Percentiles rank a stretch among this genome's conserved stretches.
phyloP scores from a whole-genome alignment of 257 asterid species.

The Penstemon barbatus region DNA sequence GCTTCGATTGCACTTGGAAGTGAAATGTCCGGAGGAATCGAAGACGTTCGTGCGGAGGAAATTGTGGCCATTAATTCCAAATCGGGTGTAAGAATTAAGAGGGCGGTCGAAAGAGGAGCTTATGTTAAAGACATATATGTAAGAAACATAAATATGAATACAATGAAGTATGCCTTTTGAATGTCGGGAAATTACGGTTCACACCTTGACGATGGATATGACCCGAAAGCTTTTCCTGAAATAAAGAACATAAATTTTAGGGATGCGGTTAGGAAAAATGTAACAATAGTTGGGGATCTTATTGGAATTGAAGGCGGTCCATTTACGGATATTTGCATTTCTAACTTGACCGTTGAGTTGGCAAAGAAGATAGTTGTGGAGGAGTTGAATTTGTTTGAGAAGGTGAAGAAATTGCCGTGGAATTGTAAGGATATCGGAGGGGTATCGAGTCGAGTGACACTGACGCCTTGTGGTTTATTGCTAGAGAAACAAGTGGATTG shows the following conservation, averaged over 20 bases:
- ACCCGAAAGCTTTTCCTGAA: conserved; percentile 60
- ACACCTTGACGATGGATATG: conserved; percentile 51
- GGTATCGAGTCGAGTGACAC: conserved; percentile 46
- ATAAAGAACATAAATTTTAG: conserved; percentile 45
- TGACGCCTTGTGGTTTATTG: conserved; percentile 52
- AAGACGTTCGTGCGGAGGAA: conserved; percentile 59
- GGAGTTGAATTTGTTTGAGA: background rate
- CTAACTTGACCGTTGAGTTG: conserved; percentile 40
- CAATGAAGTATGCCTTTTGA: conserved; percentile 72
- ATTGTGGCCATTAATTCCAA: conserved; percentile 52
- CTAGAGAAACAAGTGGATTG: conserved; percentile 40
- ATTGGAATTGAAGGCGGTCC: conserved; percentile 48
- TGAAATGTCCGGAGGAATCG: conserved; percentile 83
- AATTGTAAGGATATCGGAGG: conserved; percentile 60
- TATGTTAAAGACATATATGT: conserved; percentile 57
- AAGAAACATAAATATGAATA: conserved; percentile 36
- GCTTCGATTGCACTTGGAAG: conserved; percentile 83
- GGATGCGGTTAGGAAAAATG: conserved; percentile 43
- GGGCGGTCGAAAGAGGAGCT: conserved; percentile 58
- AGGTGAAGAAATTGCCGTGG: conserved; percentile 47
- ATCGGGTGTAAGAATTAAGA: conserved; percentile 64
- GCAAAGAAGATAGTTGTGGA: background rate
- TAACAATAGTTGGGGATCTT: conserved; percentile 43
- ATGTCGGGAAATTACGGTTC: conserved; percentile 51
- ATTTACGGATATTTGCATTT: conserved; percentile 56